Percentiles rank a stretch among this genome's conserved stretches.
Conservation (phyloP, 768 basidiomycete species). For the Glaciozyma antarctica region DNA sequence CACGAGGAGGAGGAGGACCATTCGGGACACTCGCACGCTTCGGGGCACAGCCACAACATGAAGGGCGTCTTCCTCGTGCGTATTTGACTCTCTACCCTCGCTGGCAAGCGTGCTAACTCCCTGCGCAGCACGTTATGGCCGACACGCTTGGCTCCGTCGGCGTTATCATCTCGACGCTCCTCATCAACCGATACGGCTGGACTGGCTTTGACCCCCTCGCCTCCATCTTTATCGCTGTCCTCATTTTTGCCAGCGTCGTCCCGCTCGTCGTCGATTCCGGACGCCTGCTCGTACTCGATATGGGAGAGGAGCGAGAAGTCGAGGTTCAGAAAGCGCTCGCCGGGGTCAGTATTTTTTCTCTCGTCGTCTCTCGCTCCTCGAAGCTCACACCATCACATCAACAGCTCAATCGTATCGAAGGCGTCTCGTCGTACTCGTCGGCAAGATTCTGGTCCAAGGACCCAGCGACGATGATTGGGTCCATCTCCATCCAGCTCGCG, state of each 20-base stretch:
- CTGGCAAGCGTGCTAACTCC: too few species aligned
- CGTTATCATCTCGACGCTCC: conserved; percentile 89
- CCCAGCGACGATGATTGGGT: conserved; percentile 70
- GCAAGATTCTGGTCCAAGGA: conserved; percentile 97
- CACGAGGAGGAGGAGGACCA: conserved; percentile 24
- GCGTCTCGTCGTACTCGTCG: conserved; percentile 65
- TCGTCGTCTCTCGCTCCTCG: neutral
- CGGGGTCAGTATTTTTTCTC: conserved; percentile 36
- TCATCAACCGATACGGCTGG: conserved; percentile 95
- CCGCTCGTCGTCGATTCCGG: conserved; percentile 93
- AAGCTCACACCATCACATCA: neutral
- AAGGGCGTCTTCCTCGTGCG: conserved; percentile 66
- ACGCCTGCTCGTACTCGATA: conserved; percentile 72
- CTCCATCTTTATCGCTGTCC: conserved; percentile 83
- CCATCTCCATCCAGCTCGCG: conserved; percentile 80
- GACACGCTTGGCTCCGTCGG: conserved; percentile 96
- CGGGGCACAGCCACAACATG: conserved; percentile 87
- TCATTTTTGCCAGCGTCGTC: conserved; percentile 91
- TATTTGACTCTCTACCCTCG: neutral
- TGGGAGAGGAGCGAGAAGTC: conserved; percentile 48
- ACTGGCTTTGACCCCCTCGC: conserved; percentile 98
- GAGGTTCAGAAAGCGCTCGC: conserved; percentile 42
- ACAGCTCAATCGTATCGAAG: conserved; percentile 66
- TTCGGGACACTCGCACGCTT: conserved; percentile 40
- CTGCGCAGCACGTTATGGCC: conserved; percentile 72